Conservation (phyloP, 495 filamentous ascomycete species). For the Penicillium dipodomyicola region DNA sequence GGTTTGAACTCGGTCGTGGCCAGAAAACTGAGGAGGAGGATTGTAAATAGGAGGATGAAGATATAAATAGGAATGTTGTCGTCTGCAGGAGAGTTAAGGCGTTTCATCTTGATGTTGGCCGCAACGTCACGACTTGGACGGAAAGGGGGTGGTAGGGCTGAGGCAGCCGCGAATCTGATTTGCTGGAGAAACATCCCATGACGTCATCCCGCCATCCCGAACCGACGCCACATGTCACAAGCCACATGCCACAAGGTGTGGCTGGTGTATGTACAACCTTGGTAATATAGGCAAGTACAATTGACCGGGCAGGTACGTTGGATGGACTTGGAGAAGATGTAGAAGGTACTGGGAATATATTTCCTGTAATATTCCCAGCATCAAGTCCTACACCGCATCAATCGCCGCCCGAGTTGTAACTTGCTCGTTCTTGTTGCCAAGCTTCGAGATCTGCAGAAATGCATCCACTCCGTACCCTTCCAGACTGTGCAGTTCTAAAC, state of each 20-base stretch:
- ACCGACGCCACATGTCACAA: slow-evolving; percentile 2
- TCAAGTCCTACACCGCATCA: slow-evolving; percentile 68
- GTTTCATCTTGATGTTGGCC: slow-evolving; percentile 31
- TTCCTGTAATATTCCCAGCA: not conserved
- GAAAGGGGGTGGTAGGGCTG: slow-evolving; percentile 9
- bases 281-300: not conserved
- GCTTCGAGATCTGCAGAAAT: slow-evolving; percentile 93
- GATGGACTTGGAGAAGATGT: not conserved
- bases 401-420: slow-evolving; percentile 82
- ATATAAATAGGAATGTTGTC: slow-evolving; percentile 35
- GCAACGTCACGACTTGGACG: slow-evolving; percentile 22
- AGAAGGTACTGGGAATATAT: slow-evolving; percentile 15
- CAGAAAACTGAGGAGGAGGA: slow-evolving; percentile 32
- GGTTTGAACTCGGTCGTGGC: slow-evolving; percentile 28
- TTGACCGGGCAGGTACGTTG: slow-evolving; percentile 1
- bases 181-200: not conserved
- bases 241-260: slow-evolving; percentile 7
- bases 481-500: slow-evolving; percentile 84
- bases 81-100: slow-evolving; percentile 25
- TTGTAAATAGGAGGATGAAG: slow-evolving; percentile 32
- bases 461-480: slow-evolving; percentile 98
- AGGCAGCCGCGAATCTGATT: slow-evolving; percentile 6
- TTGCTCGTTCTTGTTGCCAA: slow-evolving; percentile 98
- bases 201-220: slow-evolving; percentile 11
- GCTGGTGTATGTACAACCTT: not conserved